Conservation (phyloP, 108 stramenopile species). For the Cyclotella sp. region DNA sequence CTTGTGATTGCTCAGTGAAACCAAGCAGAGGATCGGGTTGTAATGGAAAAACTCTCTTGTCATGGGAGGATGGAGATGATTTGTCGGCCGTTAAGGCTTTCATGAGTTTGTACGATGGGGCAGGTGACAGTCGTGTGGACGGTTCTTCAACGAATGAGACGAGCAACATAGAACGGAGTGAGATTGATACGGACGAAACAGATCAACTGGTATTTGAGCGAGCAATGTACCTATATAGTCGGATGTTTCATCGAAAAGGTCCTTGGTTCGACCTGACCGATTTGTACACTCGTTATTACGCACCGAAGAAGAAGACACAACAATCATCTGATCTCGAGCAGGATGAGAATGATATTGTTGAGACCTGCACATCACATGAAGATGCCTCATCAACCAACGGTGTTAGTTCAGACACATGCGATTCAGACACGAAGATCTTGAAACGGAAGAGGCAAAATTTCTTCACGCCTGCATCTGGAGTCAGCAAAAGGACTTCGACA, state of each 20-base stretch:
- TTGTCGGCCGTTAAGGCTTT: constrained; percentile 67
- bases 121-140: neutral
- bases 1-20: neutral
- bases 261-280: constrained; percentile 83
- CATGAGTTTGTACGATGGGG: constrained; percentile 49
- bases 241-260: constrained; percentile 81
- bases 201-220: constrained; percentile 52
- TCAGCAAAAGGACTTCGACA: neutral
- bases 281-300: constrained; percentile 75
- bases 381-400: neutral
- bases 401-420: too few relatives aligned
- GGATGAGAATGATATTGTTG: neutral
- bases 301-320: constrained; percentile 36
- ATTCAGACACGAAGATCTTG: neutral
- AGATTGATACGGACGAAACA: neutral
- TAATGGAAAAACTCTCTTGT: constrained; percentile 48
- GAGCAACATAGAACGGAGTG: neutral
- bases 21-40: neutral
- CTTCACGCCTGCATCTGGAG: constrained; percentile 24
- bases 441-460: neutral
- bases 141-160: neutral
- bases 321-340: neutral
- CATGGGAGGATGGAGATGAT: constrained; percentile 82
- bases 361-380: neutral
- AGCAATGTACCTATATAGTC: constrained; percentile 72